These are phyloP conservation scores for Rhynchospora tenuis DNA, from an alignment of 176 grass and related monocot genomes.

Conservation along the genomic window DNA sequence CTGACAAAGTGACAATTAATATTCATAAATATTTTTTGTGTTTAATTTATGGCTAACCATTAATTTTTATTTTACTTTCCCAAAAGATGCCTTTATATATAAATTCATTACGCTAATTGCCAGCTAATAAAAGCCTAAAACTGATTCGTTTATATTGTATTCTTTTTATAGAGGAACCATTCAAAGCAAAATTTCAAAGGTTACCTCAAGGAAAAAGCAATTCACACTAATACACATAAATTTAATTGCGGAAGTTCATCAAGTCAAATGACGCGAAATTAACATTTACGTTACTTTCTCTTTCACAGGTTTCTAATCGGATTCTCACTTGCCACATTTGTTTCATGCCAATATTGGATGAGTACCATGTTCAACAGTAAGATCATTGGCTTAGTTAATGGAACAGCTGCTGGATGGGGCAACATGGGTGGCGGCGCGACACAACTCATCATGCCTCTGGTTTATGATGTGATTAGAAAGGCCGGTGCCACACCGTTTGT, in stretches of 20 bases:
- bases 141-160: not conserved
- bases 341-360: constrained; percentile 90
- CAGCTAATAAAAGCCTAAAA: not conserved
- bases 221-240: not conserved
- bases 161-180: not conserved
- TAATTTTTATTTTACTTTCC: not conserved
- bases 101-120: too few species aligned
- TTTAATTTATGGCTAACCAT: not conserved
- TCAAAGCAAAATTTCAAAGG: not conserved
- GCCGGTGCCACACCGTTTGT: constrained; percentile 43
- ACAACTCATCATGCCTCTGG: constrained; percentile 86
- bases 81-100: not conserved
- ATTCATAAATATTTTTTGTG: not conserved
- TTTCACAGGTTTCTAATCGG: constrained; percentile 61
- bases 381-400: constrained; percentile 73
- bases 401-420: constrained; percentile 55
- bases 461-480: constrained; percentile 56
- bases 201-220: not conserved
- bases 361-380: constrained; percentile 91
- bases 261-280: not conserved
- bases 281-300: not conserved
- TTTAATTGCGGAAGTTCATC: not conserved
- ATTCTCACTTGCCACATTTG: constrained; percentile 73
- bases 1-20: not conserved
- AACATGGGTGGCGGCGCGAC: constrained; percentile 93